Base-by-base conservation (phyloP, 2,329 filamentous ascomycete species). In the Neonectria hederae region DNA sequence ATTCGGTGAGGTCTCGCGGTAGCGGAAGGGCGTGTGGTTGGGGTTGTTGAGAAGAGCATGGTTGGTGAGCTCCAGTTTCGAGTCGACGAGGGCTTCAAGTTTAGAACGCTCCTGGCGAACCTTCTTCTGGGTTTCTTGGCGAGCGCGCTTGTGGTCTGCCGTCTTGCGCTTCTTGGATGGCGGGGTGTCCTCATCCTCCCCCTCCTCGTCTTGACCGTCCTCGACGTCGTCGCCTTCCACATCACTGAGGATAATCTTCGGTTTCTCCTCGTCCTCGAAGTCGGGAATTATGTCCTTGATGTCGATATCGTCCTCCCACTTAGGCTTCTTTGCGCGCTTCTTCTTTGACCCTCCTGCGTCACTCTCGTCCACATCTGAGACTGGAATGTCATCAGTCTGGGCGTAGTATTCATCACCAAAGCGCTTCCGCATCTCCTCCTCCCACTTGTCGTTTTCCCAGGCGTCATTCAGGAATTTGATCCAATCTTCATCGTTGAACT, bases 271-370 rank as follows among this genome's bases (percentile, higher is more conserved):
- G 7, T 87, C 87, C 26, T 93, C 88, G 75, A 97, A 97, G 65
- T 97, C 93, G 1, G 93, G 94, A 28, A 97, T 83, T 54, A 97
- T 85, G 77, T 97, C 95, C 65, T 92, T 93, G 81, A 99, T 98
- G 76, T 98, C 94, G 72, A 99, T 97, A 76, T 99, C 96, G 74
- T 98, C 94, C 73, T 97, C 93, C 91, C 95, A 99, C 75, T 86
- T 90, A 69, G 88, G 89, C 75, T 87, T 89, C 76, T 87, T 89
- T 56, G 79, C 69, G 19, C 80, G 80, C 43, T 81, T 76, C 68
- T 73, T 78, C 67, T 74, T 86, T 53, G 81, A 83, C n/a, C 76
- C 81, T 22, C 86, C 85, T 17, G 84, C 92, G 69, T 89, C 90
- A 1, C 86, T 84, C 24, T 90, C 87, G 19, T 86, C 92, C 63